Evolutionary conservation across 73 alveolate genomes (phyloP), one percentile per base, ranked within the genome.

Genomic region (Paramecium tetraurelia): DNA sequence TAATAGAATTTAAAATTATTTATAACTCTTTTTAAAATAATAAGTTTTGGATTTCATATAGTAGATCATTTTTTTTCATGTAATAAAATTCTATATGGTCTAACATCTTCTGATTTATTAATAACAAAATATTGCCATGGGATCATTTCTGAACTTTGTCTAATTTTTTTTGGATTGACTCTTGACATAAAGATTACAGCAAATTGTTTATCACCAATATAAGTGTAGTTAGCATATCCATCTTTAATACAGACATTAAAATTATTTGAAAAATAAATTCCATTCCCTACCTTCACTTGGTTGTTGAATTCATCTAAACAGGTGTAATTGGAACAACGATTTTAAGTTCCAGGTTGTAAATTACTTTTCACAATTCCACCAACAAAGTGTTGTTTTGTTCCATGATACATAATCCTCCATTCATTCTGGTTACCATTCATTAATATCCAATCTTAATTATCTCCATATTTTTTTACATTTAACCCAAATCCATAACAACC

Each of bases 61-160:
- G n/a, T n/a, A n/a, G n/a, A n/a, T n/a, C 31, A 27, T 27, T 27
- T 27, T 27, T 27, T 27, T 27, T 27, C 31, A 27, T 27, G 31
- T 70, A 76, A 41, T 18, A 76, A 76, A 38, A 76, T 35, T 18
- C 89, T 76, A 18, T 76, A 76, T 5, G 89, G 89, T 41, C 89
- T 35, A 43, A 76, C 41, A 43, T 76, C 70, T 41, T 35, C 35
- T 7, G 71, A 16, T 2, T 76, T 18, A 43, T 76, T 76, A 4
- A 76, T 70, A 11, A 76, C 89, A 76, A 76, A 76, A 20, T 76
- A 76, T 3, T 18, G 7, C 31, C 31, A 0, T 8, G n/a, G n/a
- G n/a, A n/a, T 5, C 63, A 27, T 18, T n/a, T 7, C 63, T 1
- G 4, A 1, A 48, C 46, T 2, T 18, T 76, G 21, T 76, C 41